phyloP scores from a whole-genome alignment of 805 yeast species.

The Ogataea glucozyma region DNA sequence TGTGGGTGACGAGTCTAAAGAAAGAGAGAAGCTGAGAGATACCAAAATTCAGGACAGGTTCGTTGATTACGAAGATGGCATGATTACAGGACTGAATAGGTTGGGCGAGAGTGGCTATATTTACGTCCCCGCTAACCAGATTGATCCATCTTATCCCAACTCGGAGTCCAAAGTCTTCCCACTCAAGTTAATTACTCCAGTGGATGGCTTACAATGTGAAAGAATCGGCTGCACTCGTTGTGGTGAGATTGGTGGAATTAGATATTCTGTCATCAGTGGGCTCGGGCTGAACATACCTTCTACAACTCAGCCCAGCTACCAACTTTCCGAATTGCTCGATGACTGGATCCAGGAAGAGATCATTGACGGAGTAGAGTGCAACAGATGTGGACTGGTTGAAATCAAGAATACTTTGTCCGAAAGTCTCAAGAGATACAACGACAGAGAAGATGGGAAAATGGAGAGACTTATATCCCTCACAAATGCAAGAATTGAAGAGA shows the following conservation, averaged over 20 bases:
- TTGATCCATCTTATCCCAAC: conserved; percentile 65
- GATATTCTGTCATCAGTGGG: conserved; percentile 78
- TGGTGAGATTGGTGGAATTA: conserved; percentile 92
- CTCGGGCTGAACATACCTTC: conserved; percentile 68
- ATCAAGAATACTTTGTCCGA: conserved; percentile 51
- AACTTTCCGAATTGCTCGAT: conserved; percentile 53
- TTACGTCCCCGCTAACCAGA: conserved; percentile 69
- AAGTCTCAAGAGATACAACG: conserved; percentile 34
- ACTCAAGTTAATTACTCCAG: conserved; percentile 74
- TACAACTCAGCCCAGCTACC: conserved; percentile 41
- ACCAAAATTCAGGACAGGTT: conserved; percentile 31
- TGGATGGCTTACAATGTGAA: conserved; percentile 86
- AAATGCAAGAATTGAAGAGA: conserved; percentile 45
- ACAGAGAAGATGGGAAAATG: conserved; percentile 19
- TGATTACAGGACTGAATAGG: conserved; percentile 41
- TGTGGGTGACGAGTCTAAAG: conserved; percentile 27
- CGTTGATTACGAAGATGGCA: conserved; percentile 29
- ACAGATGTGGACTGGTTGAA: conserved; percentile 78
- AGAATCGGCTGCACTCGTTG: conserved; percentile 88
- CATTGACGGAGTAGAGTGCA: conserved; percentile 92
- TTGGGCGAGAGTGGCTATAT: conserved; percentile 65
- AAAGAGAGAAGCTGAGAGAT: conserved; percentile 21
- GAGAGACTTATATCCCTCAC: conserved; percentile 38
- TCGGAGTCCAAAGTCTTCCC: conserved; percentile 48
- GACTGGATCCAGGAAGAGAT: conserved; percentile 80